Conservation (phyloP, 1,284 basidiomycete genomes). For the Apiotrichum brassicae region DNA sequence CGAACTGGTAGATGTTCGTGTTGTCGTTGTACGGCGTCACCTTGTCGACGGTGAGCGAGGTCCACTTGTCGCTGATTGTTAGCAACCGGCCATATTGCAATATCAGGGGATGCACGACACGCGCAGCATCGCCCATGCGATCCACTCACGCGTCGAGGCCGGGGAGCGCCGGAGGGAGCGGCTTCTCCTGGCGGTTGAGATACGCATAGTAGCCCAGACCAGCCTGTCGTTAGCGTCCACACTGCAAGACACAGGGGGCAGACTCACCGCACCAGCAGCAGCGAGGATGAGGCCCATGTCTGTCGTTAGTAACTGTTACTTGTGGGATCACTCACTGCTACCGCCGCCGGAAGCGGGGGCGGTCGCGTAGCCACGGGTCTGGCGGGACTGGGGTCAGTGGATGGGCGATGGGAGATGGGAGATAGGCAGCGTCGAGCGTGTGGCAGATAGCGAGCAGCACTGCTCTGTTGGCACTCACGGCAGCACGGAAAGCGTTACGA, state of each 20-base stretch:
- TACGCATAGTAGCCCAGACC: constrained; percentile 41
- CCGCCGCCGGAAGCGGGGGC: constrained; percentile 2
- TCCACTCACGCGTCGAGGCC: constrained; percentile 31
- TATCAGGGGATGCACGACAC: too few species aligned
- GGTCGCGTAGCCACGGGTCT: constrained; percentile 8
- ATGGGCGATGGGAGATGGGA: background rate
- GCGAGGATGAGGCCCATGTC: constrained; percentile 33
- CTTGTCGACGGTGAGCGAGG: constrained; percentile 65
- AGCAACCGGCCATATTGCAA: too few species aligned
- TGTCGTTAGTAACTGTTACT: constrained; percentile 5
- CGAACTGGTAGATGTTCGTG: constrained; percentile 75
- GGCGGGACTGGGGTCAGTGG: constrained; percentile 1
- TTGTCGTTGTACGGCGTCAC: constrained; percentile 91
- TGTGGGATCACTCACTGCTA: constrained; percentile 10
- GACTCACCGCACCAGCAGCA: constrained; percentile 32
- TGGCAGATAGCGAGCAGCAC: too few species aligned
- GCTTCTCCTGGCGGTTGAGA: constrained; percentile 21
- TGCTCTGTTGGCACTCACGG: constrained; percentile 5
- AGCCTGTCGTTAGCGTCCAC: constrained; percentile 2
- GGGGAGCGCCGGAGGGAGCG: constrained; percentile 8
- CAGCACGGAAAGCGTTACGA: constrained; percentile 13
- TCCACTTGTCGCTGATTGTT: constrained; percentile 43
- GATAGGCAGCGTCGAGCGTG: too few species aligned
- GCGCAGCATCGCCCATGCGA: too few species aligned
- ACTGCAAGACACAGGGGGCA: background rate